Evolutionary conservation across 2,329 filamentous ascomycete species (phyloP), one percentile per base, ranked within the genome.

Genomic region (Neofusicoccum kwambonambiense): DNA sequence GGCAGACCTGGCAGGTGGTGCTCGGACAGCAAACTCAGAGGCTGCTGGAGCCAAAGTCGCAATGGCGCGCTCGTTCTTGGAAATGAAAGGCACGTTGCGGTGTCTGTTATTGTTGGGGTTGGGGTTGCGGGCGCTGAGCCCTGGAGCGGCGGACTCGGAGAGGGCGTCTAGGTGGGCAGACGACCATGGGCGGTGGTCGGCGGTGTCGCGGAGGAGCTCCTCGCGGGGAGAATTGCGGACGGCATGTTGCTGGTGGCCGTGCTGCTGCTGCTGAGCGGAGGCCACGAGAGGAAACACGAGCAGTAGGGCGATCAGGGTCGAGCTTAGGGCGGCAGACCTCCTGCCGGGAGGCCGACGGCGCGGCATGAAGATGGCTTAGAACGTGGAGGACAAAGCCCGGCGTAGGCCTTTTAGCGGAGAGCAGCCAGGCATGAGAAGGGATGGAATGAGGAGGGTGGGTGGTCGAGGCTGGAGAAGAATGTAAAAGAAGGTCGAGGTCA

Each of bases 31-130:
- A 84, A 87, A 82, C 74, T 82, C 77, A 69, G 81, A 78, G 73
- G 79, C 82, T 83, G 90, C 93, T 91, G 92, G 93, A 97, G 94
- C 93, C 42, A 66, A 64, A 90, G 93, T 95, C 87, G 90, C 90
- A 86, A 95, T 86, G 91, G 93, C 93, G 93, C 92, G 93, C 92
- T 89, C 91, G 90, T 95, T 84, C 75, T 81, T 72, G 73, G 70
- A 75, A 66, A 72, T 67, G 49, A 73, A 67, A 52, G 72, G 71
- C n/a, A 69, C 67, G 57, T 47, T 60, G 41, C 56, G 56, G 56
- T 31, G 41, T 34, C 56, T 17, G 56, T 47, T 47, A 15, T 61
- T 68, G 68, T 65, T 70, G 69, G 31, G 54, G 65, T 60, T 52
- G 45, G 37, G 58, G 45, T 42, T 62, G 45, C 35, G 45, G 22